Conservation (phyloP, 1,284 basidiomycete genomes). For the Boletus sp. region DNA sequence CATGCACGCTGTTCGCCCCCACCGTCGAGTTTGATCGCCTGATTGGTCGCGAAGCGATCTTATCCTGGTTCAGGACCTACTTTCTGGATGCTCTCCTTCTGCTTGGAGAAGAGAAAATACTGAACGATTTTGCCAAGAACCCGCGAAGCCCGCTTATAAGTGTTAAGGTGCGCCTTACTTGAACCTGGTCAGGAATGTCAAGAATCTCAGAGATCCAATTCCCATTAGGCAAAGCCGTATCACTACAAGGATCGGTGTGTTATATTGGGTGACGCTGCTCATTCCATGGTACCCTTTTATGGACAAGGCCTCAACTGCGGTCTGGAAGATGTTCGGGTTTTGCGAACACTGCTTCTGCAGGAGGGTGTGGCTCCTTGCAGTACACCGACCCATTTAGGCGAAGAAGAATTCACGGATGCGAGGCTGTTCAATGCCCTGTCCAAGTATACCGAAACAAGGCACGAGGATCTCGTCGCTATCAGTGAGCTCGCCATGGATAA, state of each 20-base stretch:
- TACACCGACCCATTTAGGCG: constrained; percentile 31
- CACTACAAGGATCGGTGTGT: constrained; percentile 87
- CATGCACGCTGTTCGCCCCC: constrained; percentile 92
- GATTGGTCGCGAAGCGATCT: constrained; percentile 53
- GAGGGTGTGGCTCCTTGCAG: constrained; percentile 53
- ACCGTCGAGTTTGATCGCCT: constrained; percentile 73
- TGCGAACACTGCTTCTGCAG: constrained; percentile 72
- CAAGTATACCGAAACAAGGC: constrained; percentile 76
- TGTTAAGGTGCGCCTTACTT: constrained; percentile 67
- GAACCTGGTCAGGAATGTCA: constrained; percentile 9
- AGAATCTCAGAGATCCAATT: constrained; percentile 25
- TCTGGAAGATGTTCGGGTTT: constrained; percentile 92
- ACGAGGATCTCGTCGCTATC: constrained; percentile 88
- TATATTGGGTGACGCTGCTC: constrained; percentile 91
- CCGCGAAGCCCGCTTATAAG: constrained; percentile 88
- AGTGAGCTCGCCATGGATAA: constrained; percentile 90
- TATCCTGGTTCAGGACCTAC: constrained; percentile 77
- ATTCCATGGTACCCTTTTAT: constrained; percentile 98
- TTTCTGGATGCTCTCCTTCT: constrained; percentile 85
- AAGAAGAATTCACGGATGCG: constrained; percentile 45
- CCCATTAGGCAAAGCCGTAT: constrained; percentile 73
- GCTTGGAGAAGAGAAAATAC: constrained; percentile 76
- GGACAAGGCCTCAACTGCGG: constrained; percentile 98
- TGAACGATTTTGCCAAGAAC: constrained; percentile 77
- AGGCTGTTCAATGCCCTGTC: constrained; percentile 64